Conservation (phyloP, 2,329 filamentous ascomycete genomes). For the Diplodia scrobiculata region DNA sequence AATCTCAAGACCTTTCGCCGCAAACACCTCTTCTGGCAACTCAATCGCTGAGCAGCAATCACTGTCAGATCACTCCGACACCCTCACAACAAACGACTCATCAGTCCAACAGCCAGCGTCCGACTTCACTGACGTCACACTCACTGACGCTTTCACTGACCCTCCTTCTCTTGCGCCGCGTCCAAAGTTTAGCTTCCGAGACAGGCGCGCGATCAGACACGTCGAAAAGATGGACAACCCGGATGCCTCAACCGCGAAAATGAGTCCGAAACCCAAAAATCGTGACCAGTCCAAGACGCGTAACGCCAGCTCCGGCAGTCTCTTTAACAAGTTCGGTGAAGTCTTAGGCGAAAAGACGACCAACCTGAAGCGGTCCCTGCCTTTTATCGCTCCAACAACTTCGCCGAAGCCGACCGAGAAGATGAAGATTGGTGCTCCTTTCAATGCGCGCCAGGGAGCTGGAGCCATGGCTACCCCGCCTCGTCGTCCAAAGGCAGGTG, state of each 20-base stretch:
- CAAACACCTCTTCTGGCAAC: not conserved
- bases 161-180: not conserved
- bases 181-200: not conserved
- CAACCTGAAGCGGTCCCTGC: conserved; percentile 2
- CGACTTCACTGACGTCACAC: not conserved
- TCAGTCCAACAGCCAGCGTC: not conserved
- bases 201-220: not conserved
- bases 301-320: not conserved
- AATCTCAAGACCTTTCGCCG: not conserved
- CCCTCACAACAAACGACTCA: not conserved
- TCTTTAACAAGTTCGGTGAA: not conserved
- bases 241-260: not conserved
- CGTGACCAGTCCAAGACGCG: too few relatives aligned
- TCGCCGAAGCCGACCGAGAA: not conserved
- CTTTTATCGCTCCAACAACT: not conserved
- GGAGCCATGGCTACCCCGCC: not conserved
- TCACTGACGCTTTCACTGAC: not conserved
- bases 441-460: not conserved
- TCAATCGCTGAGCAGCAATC: not conserved
- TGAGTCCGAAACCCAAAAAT: not conserved
- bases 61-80: not conserved
- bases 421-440: not conserved
- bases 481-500: conserved; percentile 4
- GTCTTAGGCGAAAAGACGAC: conserved; percentile 5
- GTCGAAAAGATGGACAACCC: not conserved